These are phyloP conservation scores for Gryganskiella cystojenkinii DNA, from an alignment of 192 early-diverging fungal genomes.

Conservation along the genomic window DNA sequence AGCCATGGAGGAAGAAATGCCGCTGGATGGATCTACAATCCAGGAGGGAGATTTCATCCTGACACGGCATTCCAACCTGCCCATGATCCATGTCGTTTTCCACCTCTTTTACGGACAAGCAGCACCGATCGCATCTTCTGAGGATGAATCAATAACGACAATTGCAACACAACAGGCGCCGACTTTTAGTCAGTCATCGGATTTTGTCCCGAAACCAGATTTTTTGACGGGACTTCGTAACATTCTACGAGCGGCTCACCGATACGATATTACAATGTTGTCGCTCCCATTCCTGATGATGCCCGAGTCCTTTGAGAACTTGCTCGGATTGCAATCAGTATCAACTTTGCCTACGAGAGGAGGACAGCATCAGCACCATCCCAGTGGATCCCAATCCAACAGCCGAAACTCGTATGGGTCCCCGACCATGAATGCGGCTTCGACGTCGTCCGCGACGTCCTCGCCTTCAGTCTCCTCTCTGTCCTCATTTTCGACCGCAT, in stretches of 20 bases:
- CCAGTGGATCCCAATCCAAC: constrained; percentile 6
- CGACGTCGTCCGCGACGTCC: neutral
- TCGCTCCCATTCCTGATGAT: constrained; percentile 76
- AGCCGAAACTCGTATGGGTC: constrained; percentile 17
- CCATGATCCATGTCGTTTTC: constrained; percentile 77
- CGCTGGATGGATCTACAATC: constrained; percentile 37
- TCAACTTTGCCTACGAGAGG: too few species aligned
- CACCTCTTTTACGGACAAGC: constrained; percentile 69
- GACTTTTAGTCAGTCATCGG: constrained; percentile 19
- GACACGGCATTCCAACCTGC: constrained; percentile 81
- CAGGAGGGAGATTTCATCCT: constrained; percentile 75
- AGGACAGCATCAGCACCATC: constrained; percentile 1
- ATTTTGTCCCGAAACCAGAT: constrained; percentile 38
- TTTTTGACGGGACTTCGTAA: constrained; percentile 70
- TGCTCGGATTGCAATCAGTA: constrained; percentile 10
- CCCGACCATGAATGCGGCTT: constrained; percentile 3
- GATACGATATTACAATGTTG: constrained; percentile 70
- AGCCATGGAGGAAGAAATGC: constrained; percentile 62
- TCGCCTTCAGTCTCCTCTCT: constrained; percentile 21
- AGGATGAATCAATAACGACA: neutral
- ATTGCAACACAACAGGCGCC: neutral
- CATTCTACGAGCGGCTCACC: constrained; percentile 67
- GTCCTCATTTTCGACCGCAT: constrained; percentile 11
- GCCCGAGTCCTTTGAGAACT: constrained; percentile 51
- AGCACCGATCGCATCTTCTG: neutral